These are phyloP conservation scores for Fermentozyma sake DNA, from an alignment of 1,139 yeast species.

Conservation along the genomic window DNA sequence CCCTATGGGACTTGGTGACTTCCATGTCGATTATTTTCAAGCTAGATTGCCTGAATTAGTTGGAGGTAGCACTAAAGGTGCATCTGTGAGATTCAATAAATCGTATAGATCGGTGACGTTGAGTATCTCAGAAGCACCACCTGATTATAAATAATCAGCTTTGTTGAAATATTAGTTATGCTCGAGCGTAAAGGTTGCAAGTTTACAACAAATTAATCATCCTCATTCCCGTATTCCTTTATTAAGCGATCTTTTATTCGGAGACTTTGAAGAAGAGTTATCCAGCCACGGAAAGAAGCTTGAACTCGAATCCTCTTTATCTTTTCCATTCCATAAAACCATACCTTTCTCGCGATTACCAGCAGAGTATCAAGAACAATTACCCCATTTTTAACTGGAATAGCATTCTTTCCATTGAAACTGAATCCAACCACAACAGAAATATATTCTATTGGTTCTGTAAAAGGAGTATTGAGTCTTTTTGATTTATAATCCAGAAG, in stretches of 20 bases:
- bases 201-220: too few relatives aligned
- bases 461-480: slow-evolving; percentile 4
- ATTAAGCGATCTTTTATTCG: slow-evolving; percentile 16
- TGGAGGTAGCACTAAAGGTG: slow-evolving; percentile 28
- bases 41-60: slow-evolving; percentile 8
- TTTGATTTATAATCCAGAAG: slow-evolving; percentile 11
- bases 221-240: neutral
- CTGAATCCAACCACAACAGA: slow-evolving; percentile 35
- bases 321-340: slow-evolving; percentile 30
- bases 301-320: too few relatives aligned
- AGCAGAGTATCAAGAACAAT: slow-evolving; percentile 19
- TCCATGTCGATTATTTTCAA: slow-evolving; percentile 7
- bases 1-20: slow-evolving; percentile 12
- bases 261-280: slow-evolving; percentile 15
- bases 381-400: slow-evolving; percentile 30
- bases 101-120: slow-evolving; percentile 14
- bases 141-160: slow-evolving; percentile 25
- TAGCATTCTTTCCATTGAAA: slow-evolving; percentile 23
- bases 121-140: slow-evolving; percentile 30
- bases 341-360: slow-evolving; percentile 18
- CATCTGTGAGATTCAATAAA: slow-evolving; percentile 17
- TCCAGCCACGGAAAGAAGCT: too few relatives aligned
- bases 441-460: slow-evolving; percentile 18
- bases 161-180: neutral
- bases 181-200: too few relatives aligned